phyloP scores from a whole-genome alignment of 192 early-diverging fungal genomes.

The Entomortierella lignicola region DNA sequence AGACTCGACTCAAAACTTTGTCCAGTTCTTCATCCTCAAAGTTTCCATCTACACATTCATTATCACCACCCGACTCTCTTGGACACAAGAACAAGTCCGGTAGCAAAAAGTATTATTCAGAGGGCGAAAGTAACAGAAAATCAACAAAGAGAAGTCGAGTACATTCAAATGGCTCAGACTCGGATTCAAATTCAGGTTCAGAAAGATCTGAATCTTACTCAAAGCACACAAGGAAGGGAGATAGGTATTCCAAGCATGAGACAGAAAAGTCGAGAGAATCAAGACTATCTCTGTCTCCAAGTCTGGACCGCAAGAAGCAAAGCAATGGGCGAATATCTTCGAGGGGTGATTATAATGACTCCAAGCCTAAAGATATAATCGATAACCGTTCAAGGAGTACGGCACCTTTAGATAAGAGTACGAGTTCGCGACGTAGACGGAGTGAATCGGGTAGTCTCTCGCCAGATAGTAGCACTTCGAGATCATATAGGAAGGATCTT shows the following conservation, averaged over 20 bases:
- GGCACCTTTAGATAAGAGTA: background rate
- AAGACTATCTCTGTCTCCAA: background rate
- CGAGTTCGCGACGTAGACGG: background rate
- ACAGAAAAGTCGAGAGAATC: background rate
- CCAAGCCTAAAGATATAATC: background rate
- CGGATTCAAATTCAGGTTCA: conserved; percentile 4
- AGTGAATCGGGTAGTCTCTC: background rate
- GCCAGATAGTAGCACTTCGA: background rate
- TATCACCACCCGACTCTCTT: background rate
- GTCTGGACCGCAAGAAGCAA: background rate
- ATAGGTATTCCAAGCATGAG: background rate
- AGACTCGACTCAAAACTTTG: background rate
- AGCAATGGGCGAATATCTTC: background rate
- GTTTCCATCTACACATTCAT: background rate
- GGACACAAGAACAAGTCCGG: background rate
- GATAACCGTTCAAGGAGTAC: background rate
- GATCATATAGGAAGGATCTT: background rate
- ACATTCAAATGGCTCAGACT: background rate
- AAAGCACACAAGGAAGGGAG: background rate
- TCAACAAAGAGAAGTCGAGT: background rate
- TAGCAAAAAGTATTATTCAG: background rate
- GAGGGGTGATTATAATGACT: background rate
- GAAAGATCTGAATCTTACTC: background rate
- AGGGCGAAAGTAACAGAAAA: background rate
- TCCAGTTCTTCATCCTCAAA: background rate